These are phyloP conservation scores for Diplodia sapinea DNA, from an alignment of 2,329 filamentous ascomycete species.

Conservation along the genomic window DNA sequence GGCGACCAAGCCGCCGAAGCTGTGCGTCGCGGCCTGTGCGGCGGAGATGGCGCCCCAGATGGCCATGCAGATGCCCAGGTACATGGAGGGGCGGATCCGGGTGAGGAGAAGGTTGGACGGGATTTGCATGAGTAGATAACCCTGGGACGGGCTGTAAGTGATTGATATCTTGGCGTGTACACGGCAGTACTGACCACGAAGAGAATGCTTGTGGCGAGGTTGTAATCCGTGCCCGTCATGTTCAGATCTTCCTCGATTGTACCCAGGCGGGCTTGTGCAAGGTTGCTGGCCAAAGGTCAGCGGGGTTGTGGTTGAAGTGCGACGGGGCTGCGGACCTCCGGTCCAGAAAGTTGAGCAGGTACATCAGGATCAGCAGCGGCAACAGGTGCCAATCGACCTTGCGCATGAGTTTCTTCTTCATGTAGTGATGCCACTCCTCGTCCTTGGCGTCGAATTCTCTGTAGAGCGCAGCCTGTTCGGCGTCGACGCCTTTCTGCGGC, in stretches of 20 bases:
- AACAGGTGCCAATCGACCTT: constrained; percentile 42
- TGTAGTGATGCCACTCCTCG: constrained; percentile 32
- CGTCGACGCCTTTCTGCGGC: constrained; percentile 20
- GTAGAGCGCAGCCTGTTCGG: constrained; percentile 21
- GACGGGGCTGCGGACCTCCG: constrained; percentile 2
- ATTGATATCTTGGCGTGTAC: background rate
- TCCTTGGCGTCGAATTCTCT: constrained; percentile 23
- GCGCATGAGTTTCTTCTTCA: constrained; percentile 42
- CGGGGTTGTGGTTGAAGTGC: too few species aligned
- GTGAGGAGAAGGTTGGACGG: constrained; percentile 66
- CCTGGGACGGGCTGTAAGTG: constrained; percentile 13
- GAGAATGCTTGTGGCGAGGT: constrained; percentile 66
- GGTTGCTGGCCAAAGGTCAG: constrained; percentile 63
- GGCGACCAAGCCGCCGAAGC: constrained; percentile 52
- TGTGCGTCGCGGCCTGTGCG: constrained; percentile 56
- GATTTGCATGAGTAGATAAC: constrained; percentile 67
- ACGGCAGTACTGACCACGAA: constrained; percentile 52
- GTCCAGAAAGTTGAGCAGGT: constrained; percentile 42
- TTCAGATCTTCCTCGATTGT: constrained; percentile 33
- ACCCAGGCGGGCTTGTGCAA: constrained; percentile 66
- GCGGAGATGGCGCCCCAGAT: constrained; percentile 50
- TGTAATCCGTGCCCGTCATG: constrained; percentile 61
- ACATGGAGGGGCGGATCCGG: constrained; percentile 59
- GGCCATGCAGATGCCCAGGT: constrained; percentile 57
- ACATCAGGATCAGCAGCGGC: constrained; percentile 41